Conservation (phyloP, 768 basidiomycete species). For the Pulveroboletus sp. region DNA sequence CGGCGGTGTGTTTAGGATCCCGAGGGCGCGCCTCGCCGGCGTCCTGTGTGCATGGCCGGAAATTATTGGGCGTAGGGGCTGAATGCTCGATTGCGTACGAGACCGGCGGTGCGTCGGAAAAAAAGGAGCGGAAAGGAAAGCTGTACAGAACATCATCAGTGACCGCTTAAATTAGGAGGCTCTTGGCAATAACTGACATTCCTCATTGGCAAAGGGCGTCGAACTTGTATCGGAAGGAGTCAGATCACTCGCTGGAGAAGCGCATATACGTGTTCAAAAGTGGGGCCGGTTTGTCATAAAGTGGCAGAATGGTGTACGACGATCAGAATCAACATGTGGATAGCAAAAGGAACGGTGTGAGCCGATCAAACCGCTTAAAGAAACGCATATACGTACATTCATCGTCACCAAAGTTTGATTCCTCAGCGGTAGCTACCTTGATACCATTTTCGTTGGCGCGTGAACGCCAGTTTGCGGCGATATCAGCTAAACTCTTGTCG, state of each 20-base stretch:
- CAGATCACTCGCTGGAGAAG: constrained; percentile 52
- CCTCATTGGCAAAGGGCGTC: constrained; percentile 45
- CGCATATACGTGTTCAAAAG: constrained; percentile 31
- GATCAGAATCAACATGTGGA: constrained; percentile 8
- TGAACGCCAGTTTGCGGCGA: constrained; percentile 69
- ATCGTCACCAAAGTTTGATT: constrained; percentile 44
- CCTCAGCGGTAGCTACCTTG: constrained; percentile 48
- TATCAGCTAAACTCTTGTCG: constrained; percentile 53
- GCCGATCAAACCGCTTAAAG: constrained; percentile 8
- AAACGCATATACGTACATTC: constrained; percentile 40
- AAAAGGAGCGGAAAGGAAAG: constrained; percentile 58
- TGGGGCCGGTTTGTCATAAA: background rate
- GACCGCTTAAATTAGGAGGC: constrained; percentile 13
- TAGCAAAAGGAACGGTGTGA: constrained; percentile 11
- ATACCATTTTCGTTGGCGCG: constrained; percentile 72
- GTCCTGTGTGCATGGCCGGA: constrained; percentile 28
- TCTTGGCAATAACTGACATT: constrained; percentile 38
- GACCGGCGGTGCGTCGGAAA: constrained; percentile 54
- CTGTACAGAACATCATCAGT: constrained; percentile 33
- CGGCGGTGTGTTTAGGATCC: constrained; percentile 56
- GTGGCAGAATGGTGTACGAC: background rate
- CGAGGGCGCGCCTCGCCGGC: constrained; percentile 36
- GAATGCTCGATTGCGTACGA: constrained; percentile 53
- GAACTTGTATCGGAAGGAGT: constrained; percentile 49
- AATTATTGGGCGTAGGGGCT: constrained; percentile 32